Conservation (phyloP, 1,284 basidiomycete genomes). For the Hypsizygus ulmarius region DNA sequence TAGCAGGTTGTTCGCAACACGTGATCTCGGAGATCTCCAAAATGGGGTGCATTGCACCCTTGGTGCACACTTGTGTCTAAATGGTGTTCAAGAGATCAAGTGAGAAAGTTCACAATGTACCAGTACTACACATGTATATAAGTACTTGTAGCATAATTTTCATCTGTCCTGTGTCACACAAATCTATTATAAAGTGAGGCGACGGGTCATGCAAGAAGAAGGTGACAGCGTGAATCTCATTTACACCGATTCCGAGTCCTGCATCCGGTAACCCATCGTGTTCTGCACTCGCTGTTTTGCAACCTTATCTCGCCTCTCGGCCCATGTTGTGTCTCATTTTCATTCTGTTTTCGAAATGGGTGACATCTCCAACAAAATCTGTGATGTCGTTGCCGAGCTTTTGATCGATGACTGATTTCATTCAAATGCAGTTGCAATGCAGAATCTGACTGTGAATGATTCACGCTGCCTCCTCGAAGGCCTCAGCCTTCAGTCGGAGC, state of each 20-base stretch:
- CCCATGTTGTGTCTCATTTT: slow-evolving; percentile 2
- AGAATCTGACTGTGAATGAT: not conserved
- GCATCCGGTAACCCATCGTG: slow-evolving; percentile 4
- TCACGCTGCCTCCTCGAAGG: not conserved
- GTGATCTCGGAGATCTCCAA: not conserved
- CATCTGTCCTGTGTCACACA: too few species aligned
- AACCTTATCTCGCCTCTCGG: not conserved
- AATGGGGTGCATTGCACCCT: too few species aligned
- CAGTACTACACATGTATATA: too few species aligned
- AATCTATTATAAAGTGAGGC: too few species aligned
- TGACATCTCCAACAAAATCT: not conserved
- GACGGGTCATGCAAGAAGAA: too few species aligned
- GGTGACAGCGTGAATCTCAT: not conserved
- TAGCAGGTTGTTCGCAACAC: not conserved
- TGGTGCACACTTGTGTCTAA: too few species aligned
- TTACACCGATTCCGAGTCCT: too few species aligned
- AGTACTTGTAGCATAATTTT: too few species aligned
- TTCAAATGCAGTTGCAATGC: not conserved
- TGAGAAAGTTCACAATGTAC: too few species aligned
- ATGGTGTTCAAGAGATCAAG: too few species aligned
- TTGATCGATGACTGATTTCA: not conserved
- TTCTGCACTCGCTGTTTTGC: not conserved
- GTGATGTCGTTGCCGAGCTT: not conserved
- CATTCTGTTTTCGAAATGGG: not conserved
- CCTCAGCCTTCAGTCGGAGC: not conserved